These are phyloP conservation scores for Phoenix dactylifera DNA, from an alignment of 176 grass and related monocot species.

Conservation along the genomic window DNA sequence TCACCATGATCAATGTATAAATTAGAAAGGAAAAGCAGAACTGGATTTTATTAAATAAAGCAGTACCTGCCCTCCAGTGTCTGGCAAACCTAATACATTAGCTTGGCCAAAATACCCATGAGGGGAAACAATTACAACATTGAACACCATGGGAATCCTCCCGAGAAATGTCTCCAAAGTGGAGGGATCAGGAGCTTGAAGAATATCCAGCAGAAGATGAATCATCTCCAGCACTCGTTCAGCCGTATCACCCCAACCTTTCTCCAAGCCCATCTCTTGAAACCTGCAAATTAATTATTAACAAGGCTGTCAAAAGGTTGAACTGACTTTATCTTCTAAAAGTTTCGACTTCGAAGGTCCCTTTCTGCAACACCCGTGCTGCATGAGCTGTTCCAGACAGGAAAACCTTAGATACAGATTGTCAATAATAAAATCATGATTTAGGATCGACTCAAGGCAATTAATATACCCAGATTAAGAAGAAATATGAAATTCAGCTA, in stretches of 20 bases:
- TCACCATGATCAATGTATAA: constrained; percentile 13
- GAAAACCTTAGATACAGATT: no score
- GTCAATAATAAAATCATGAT: no score
- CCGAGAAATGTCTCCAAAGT: constrained; percentile 87
- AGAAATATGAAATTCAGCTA: no score
- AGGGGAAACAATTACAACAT: constrained; percentile 85
- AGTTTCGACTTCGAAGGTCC: no score
- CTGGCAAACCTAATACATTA: constrained; percentile 93
- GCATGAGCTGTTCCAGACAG: no score
- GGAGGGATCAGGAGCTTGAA: constrained; percentile 90
- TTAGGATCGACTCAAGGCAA: no score
- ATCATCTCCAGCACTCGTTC: constrained; percentile 82
- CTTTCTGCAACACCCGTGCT: no score
- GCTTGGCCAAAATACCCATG: constrained; percentile 99
- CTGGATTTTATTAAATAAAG: no score
- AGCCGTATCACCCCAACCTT: constrained; percentile 95
- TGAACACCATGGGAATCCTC: constrained; percentile 96
- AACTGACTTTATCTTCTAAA: no score
- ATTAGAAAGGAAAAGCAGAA: no score
- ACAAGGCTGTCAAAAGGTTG: no score
- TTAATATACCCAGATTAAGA: no score
- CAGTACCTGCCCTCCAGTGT: constrained; percentile 73
- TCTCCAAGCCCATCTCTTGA: constrained; percentile 98
- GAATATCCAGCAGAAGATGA: constrained; percentile 81
- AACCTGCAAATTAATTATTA: constrained; percentile 41